phyloP scores from a whole-genome alignment of 2,329 filamentous ascomycete species.

The Neurospora sp. region DNA sequence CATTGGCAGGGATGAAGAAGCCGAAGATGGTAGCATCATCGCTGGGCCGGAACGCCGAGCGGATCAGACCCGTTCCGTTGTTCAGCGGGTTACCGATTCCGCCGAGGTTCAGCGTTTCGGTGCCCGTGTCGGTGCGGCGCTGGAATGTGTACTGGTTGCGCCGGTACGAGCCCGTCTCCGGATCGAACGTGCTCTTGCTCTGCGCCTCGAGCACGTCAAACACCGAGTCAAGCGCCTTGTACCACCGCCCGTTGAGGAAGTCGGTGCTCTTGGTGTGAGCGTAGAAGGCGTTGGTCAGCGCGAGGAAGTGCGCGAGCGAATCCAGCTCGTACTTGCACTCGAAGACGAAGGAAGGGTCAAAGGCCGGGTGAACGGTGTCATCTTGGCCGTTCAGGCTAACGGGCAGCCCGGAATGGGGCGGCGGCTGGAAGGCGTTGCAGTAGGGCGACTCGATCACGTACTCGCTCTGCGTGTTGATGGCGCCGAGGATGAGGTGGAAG shows the following conservation, averaged over 20 bases:
- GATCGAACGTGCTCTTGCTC: slow-evolving; percentile 70
- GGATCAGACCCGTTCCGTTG: slow-evolving; percentile 70
- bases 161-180: slow-evolving; percentile 51
- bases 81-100: slow-evolving; percentile 91
- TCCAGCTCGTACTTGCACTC: slow-evolving; percentile 99
- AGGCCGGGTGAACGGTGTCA: slow-evolving; percentile 76
- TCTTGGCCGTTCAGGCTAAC: slow-evolving; percentile 70
- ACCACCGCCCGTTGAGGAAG: slow-evolving; percentile 74
- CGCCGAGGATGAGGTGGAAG: slow-evolving; percentile 73
- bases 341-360: slow-evolving; percentile 78
- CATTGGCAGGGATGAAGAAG: slow-evolving; percentile 92
- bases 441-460: slow-evolving; percentile 93
- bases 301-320: slow-evolving; percentile 84
- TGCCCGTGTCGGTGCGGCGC: slow-evolving; percentile 68
- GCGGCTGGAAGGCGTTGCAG: slow-evolving; percentile 97
- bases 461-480: slow-evolving; percentile 92
- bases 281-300: slow-evolving; percentile 78
- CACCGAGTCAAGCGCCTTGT: slow-evolving; percentile 63
- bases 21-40: slow-evolving; percentile 92
- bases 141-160: slow-evolving; percentile 83
- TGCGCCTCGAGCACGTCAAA: slow-evolving; percentile 69
- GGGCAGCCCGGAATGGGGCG: slow-evolving; percentile 66
- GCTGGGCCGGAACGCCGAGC: slow-evolving; percentile 87
- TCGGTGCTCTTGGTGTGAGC: slow-evolving; percentile 66
- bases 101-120: slow-evolving; percentile 75